Evolutionary conservation across 1,139 yeast species (phyloP).

Genomic region (Taiozyma sp.): DNA sequence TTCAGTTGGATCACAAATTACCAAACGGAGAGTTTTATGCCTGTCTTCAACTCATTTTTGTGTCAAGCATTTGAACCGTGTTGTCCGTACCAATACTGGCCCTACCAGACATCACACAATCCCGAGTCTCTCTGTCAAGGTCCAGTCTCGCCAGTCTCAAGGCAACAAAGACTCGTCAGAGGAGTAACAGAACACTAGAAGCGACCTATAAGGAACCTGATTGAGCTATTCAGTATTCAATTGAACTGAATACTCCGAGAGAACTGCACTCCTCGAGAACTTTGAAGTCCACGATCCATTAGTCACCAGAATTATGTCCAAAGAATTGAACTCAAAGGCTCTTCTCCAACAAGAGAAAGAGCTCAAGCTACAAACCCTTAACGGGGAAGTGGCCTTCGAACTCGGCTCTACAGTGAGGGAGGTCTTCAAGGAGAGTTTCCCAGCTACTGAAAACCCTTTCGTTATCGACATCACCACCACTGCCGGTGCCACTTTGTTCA

Average conservation of each 20-base stretch:
- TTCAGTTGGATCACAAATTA: neutral
- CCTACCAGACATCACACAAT: neutral
- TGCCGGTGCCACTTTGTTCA: constrained; percentile 39
- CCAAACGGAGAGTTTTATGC: too few relatives aligned
- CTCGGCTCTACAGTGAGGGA: constrained; percentile 34
- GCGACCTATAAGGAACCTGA: neutral
- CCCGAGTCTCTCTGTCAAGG: neutral
- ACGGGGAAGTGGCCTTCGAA: constrained; percentile 32
- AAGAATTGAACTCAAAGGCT: neutral
- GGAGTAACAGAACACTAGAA: neutral
- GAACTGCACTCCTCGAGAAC: too few relatives aligned
- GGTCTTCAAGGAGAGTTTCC: constrained; percentile 14
- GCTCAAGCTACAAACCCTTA: constrained; percentile 3
- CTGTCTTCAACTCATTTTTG: neutral
- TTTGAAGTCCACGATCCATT: neutral
- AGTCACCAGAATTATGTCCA: neutral
- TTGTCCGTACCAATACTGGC: neutral
- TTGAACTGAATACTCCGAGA: neutral
- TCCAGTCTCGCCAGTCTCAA: too few relatives aligned
- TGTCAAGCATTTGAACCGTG: neutral
- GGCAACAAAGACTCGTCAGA: neutral
- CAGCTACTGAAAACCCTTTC: constrained; percentile 23
- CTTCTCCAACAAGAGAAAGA: constrained; percentile 2
- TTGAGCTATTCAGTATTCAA: neutral
- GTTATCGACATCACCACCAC: constrained; percentile 40